Evolutionary conservation across 2,329 filamentous ascomycete species (phyloP).

Genomic region (Cytospora paraplurivora): DNA sequence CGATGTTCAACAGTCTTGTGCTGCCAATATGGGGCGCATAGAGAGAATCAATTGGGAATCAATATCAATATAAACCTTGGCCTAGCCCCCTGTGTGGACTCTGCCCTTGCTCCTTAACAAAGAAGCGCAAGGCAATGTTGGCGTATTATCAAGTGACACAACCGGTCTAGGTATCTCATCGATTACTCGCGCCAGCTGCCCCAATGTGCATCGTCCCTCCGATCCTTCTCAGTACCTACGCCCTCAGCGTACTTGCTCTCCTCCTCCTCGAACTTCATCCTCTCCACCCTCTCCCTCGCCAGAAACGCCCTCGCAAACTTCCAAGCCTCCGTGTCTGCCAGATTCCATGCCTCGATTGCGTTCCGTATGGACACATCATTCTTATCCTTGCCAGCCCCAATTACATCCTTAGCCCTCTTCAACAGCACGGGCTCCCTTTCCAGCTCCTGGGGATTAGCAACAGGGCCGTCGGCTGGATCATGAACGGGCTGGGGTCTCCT

Average conservation of each 20-base stretch:
- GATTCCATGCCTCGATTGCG: conserved; percentile 65
- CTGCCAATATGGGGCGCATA: neutral
- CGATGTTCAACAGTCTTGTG: neutral
- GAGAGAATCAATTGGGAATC: neutral
- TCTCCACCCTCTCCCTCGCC: conserved; percentile 64
- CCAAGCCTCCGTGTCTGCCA: conserved; percentile 78
- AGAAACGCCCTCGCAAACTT: conserved; percentile 70
- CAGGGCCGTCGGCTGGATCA: conserved; percentile 51
- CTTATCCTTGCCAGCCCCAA: conserved; percentile 43
- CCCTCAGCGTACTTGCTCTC: conserved; percentile 66
- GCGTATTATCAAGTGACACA: neutral
- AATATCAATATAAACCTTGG: neutral
- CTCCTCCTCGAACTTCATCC: conserved; percentile 69
- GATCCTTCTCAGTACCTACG: conserved; percentile 54
- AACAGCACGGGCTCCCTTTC: conserved; percentile 59
- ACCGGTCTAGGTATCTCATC: neutral
- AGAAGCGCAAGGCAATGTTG: neutral
- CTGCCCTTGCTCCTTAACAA: neutral
- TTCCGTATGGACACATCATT: conserved; percentile 51
- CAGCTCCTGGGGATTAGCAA: conserved; percentile 55
- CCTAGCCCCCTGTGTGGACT: neutral
- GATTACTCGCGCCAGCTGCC: conserved; percentile 6
- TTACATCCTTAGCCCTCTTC: conserved; percentile 45
- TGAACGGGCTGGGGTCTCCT: conserved; percentile 54
- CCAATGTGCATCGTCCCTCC: conserved; percentile 24